Evolutionary conservation across 176 grass and related monocot genomes (phyloP), one percentile per base, ranked within the genome.

Genomic region (Coix lacrymajobi): DNA sequence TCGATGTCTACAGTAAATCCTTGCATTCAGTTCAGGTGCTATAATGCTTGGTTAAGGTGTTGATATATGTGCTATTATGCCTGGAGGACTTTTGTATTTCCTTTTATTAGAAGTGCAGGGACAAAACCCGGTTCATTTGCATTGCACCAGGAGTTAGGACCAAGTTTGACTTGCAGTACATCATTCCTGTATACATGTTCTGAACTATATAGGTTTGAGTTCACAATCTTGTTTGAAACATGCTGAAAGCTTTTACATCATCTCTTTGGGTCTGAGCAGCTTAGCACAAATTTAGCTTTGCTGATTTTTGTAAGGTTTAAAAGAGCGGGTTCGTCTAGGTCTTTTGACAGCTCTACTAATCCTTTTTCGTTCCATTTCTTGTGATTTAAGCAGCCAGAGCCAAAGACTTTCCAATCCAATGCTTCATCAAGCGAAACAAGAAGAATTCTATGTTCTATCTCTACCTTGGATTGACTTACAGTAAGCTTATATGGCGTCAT

Each of bases 381-480:
- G 6, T 64, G 30, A 26, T 68, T 56, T 70, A 58, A 84, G 40
- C 81, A 94, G 89, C 84, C 86, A 30, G 89, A 89, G 17, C 85
- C 89, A 44, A 87, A 62, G 92, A 94, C 14, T 83, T 83, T 36
- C 87, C 82, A 8, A 80, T 89, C 36, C 83, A 89, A 61, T 94
- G 89, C 69, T 91, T 94, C 69, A 89, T 94, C 24, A 85, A 87
- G 76, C 80, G 89, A 87, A 79, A 87, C 84, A 94, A 94, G 81
- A 91, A 84, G 48, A 70, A 89, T 48, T 85, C 84, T 46, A 82
- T 41, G 3, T 91, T 89, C 43, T 89, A 80, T 85, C 89, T 91
- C 63, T 91, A 89, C 52, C 81, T 94, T 31, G 75, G 86, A 73
- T 84, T 89, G 43, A 82, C 77, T 6, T 75, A 89, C 36, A 81